Percentiles rank a stretch among this genome's conserved stretches.
Evolutionary conservation across 352 stramenopile species (phyloP).

Genomic region (Globisporangium carolinianum): DNA sequence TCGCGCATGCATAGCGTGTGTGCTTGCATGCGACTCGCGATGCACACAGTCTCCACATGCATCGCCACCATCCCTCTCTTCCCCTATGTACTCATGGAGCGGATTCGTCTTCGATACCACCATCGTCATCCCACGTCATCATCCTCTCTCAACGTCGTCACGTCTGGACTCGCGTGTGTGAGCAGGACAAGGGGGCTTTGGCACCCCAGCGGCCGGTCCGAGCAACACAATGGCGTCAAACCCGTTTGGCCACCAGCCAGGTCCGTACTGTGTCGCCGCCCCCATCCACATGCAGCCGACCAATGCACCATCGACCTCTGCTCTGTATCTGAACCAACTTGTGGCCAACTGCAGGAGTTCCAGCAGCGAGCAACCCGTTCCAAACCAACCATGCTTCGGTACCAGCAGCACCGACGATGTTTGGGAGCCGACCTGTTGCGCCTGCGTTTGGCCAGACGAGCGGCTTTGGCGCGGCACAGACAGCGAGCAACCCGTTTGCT

Average conservation of each 20-base stretch:
- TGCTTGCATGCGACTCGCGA: not conserved
- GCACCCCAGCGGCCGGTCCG: not conserved
- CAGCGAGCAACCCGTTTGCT: slow-evolving; percentile 12
- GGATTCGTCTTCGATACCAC: not conserved
- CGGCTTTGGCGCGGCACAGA: slow-evolving; percentile 3
- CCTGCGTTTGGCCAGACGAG: slow-evolving; percentile 26
- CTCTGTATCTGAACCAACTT: not conserved
- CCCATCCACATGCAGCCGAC: not conserved
- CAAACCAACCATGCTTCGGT: not conserved
- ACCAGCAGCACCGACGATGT: slow-evolving; percentile 16
- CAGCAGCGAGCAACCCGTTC: slow-evolving; percentile 4
- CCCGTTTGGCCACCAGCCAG: slow-evolving; percentile 34
- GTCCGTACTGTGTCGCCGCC: slow-evolving; percentile 6
- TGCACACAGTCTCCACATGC: not conserved
- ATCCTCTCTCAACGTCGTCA: not conserved
- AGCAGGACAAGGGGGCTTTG: slow-evolving; percentile 8
- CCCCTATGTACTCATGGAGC: no score
- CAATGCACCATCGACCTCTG: not conserved
- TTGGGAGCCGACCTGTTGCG: slow-evolving; percentile 14
- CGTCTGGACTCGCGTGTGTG: not conserved
- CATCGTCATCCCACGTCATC: not conserved
- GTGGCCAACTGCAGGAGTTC: not conserved
- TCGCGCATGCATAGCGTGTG: not conserved
- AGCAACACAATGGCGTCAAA: slow-evolving; percentile 12
- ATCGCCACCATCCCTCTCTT: no score